Evolutionary conservation across 1,284 basidiomycete species (phyloP), one percentile per base, ranked within the genome.

Genomic region (Ustanciosporium gigantosporum): DNA sequence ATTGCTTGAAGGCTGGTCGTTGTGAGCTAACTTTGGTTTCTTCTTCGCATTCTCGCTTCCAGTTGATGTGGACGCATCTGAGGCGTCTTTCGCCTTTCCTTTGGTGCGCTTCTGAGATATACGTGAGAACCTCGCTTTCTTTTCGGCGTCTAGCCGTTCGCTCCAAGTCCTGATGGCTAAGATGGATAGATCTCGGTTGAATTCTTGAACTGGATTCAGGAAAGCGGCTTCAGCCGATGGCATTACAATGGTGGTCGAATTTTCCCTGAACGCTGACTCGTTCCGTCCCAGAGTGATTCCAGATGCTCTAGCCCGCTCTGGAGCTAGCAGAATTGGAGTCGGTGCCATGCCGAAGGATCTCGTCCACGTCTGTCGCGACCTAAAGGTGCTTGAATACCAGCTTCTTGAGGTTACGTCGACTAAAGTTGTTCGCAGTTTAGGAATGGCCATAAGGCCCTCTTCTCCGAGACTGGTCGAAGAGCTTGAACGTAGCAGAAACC

Each of bases 131-230:
- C 82, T 84, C 56, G 80, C 81, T 74, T 85, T 83, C 78, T 87
- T 88, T 55, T 83, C 81, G 62, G 81, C 83, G 74, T 91, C 85
- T 58, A 86, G 71, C 34, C 86, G 82, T 67, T 92, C 86, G 53
- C 87, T 86, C 90, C 91, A 95, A 1, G 86, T 84, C 15, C 84
- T 83, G 55, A 98, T 97, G 57, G 88, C 88, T 6, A 92, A 88
- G 25, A 95, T 87, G 61, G 89, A 91, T 44, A 92, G 79, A 79
- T 98, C 94, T 34, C 95, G 84, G 80, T 99, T 99, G 82, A 96
- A 99, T 79, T 99, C 91, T 74, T 99, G 94, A 6, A 97, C 89
- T 2, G 95, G 94, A 76, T 99, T 99, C 51, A 98, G 81, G 80
- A 99, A 99, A n/a, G 79, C 80, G 11, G 76, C 73, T 31, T 74